Base-by-base conservation (phyloP, 257 asterid species). In the Fraxinus pennsylvanica region DNA sequence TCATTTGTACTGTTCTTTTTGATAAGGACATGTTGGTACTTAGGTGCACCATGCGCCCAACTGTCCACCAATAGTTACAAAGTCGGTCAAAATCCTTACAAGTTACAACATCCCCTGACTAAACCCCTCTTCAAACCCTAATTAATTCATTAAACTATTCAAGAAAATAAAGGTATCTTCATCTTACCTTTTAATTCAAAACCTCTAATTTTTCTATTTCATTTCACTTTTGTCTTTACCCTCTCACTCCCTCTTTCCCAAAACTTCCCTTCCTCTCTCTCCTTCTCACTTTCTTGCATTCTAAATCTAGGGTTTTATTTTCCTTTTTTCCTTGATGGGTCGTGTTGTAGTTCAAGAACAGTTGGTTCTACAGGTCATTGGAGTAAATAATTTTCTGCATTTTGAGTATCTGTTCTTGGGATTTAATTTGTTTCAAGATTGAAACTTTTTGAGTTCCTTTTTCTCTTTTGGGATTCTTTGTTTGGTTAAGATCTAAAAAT, bases 261-360 rank as follows among this genome's bases (percentile, higher is more conserved):
- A 80, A 86, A 77, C 84, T 80, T 63, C 36, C 69, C 36, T 63
- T 27, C 69, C 33, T 21, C 67, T 21, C 67, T 59, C 67, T 59
- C 65, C 5, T 25, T 63, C 33, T 25, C 69, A 22, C 69, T 63
- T 63, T 25, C 69, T 27, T 74, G 76, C 86, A 76, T 85, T 87
- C 87, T 81, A 87, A 91, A 92, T 91, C 98, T 94, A 91, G 96
- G 98, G 91, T 94, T 91, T 90, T 82, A 14, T 39, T 77, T 74
- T 59, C 38, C 78, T 52, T 80, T 68, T 52, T 47, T 45, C 33
- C 69, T 63, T 82, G 52, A 38, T 75, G 75, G 75, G 54, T 68
- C 71, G 68, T n/a, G 47, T 76, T 25, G 81, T 63, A 72, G 76
- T 79, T 77, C 78, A 61, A 76, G 54, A 69, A 21, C 50, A 10